Base-by-base conservation (phyloP, 805 yeast species). In the Candida bentonensis region DNA sequence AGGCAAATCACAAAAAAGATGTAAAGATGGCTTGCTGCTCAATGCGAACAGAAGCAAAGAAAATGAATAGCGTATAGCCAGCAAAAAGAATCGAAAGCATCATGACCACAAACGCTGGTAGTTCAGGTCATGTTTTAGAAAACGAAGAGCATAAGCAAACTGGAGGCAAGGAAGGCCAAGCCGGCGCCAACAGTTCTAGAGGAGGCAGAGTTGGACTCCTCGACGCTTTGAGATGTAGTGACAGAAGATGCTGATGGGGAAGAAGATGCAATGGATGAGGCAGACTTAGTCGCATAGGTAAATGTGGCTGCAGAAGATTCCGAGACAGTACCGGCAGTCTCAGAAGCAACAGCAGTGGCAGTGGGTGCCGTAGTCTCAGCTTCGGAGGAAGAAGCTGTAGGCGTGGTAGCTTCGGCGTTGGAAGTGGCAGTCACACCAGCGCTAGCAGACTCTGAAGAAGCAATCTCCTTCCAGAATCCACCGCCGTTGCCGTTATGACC, bases 381-480 rank as follows among this genome's bases (percentile, higher is more conserved):
- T n/a, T n/a, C n/a, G n/a, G n/a, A 9, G 36, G 36, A 9, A n/a
- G 36, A 11, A 30, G 36, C 5, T 30, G 36, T 17, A 9, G 36
- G 7, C 5, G 36, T 5, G 7, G 36, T 15, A 11, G 36, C 36
- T 15, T 30, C 20, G 36, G 36, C 20, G 36, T 11, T 5, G 36
- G 7, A 9, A 30, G 17, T n/a, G 17, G 36, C 17, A 30, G 36
- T n/a, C 17, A 13, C 36, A 17, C 17, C n/a, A n/a, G 36, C 17
- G n/a, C 5, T 17, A 30, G 36, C 36, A 30, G 36, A 9, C 17
- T 11, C 36, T 30, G 20, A 9, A 5, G 36, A 30, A 11, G 36
- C 36, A 5, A 30, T 9, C 36, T 30, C 36, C 17, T 30, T 30
- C 36, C 36, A 30, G 36, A 30, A 30, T 9, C 36, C 36, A 25